These are phyloP conservation scores for Globisporangium megalacanthum DNA, from an alignment of 352 stramenopile genomes.

Conservation along the genomic window DNA sequence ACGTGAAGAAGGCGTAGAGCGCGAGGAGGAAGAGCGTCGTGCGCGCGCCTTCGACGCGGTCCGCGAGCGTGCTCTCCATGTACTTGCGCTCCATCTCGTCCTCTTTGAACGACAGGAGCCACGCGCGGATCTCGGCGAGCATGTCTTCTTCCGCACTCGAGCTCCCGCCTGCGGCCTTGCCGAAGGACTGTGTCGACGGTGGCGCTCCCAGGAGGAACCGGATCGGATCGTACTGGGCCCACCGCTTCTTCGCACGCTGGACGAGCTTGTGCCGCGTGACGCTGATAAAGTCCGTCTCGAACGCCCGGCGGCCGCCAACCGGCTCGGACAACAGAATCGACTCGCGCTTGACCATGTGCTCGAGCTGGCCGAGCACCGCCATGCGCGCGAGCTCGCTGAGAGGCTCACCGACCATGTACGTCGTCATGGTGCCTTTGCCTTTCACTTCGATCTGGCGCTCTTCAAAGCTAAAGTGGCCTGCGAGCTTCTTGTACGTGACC, in stretches of 20 bases:
- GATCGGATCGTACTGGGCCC: slow-evolving; percentile 55
- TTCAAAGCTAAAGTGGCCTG: slow-evolving; percentile 70
- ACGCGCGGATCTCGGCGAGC: slow-evolving; percentile 50
- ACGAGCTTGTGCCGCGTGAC: slow-evolving; percentile 46
- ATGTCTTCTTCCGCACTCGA: slow-evolving; percentile 57
- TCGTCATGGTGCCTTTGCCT: slow-evolving; percentile 81
- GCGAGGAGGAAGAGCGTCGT: slow-evolving; percentile 49
- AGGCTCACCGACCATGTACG: slow-evolving; percentile 75
- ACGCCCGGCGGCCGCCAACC: slow-evolving; percentile 23
- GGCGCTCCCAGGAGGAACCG: slow-evolving; percentile 48
- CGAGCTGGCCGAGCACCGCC: slow-evolving; percentile 52
- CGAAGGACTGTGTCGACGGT: slow-evolving; percentile 24
- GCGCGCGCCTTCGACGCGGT: slow-evolving; percentile 60
- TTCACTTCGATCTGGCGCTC: slow-evolving; percentile 82
- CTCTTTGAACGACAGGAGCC: slow-evolving; percentile 63
- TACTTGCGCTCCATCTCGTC: slow-evolving; percentile 73
- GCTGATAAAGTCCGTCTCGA: slow-evolving; percentile 51
- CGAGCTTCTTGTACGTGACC: slow-evolving; percentile 79
- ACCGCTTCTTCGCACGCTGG: slow-evolving; percentile 40
- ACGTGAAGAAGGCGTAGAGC: slow-evolving; percentile 60
- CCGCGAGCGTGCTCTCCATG: slow-evolving; percentile 49
- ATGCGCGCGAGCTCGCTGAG: slow-evolving; percentile 55
- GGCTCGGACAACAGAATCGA: slow-evolving; percentile 51
- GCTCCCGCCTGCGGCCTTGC: slow-evolving; percentile 11
- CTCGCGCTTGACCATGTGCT: slow-evolving; percentile 62